phyloP scores from a whole-genome alignment of 306 rosid species.

The Abrus pulchellus region DNA sequence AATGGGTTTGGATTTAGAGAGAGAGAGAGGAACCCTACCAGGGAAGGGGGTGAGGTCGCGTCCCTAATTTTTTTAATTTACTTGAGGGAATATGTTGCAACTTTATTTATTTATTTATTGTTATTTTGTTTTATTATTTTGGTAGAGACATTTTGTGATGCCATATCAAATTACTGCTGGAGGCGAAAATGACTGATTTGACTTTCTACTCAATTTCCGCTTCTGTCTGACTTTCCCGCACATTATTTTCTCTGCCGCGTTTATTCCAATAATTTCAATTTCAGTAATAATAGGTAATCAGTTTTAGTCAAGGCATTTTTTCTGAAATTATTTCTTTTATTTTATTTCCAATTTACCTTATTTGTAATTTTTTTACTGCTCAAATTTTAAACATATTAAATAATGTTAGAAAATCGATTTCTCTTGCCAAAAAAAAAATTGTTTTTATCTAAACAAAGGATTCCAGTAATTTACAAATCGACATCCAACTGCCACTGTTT shows the following conservation, averaged over 20 bases:
- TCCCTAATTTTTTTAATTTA: slow-evolving; percentile 25
- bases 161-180: neutral
- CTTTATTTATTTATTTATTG: neutral
- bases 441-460: too few species aligned
- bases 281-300: too few species aligned
- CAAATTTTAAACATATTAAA: too few species aligned
- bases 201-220: neutral
- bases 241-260: neutral
- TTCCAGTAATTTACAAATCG: too few species aligned
- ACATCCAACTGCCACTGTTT: too few species aligned
- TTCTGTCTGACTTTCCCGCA: neutral
- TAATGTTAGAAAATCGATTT: too few species aligned
- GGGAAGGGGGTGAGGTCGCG: slow-evolving; percentile 12
- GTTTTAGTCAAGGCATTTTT: too few species aligned
- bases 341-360: too few species aligned
- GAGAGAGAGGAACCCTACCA: slow-evolving; percentile 31
- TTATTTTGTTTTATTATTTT: neutral
- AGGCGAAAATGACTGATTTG: slow-evolving; percentile 5
- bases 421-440: too few species aligned
- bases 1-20: slow-evolving; percentile 22
- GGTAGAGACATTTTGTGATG: neutral
- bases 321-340: too few species aligned
- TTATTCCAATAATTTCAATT: neutral
- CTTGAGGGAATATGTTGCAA: neutral
- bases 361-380: too few species aligned